These are phyloP conservation scores for Sporisorium scitamineum DNA, from an alignment of 1,284 basidiomycete species.

Conservation along the genomic window DNA sequence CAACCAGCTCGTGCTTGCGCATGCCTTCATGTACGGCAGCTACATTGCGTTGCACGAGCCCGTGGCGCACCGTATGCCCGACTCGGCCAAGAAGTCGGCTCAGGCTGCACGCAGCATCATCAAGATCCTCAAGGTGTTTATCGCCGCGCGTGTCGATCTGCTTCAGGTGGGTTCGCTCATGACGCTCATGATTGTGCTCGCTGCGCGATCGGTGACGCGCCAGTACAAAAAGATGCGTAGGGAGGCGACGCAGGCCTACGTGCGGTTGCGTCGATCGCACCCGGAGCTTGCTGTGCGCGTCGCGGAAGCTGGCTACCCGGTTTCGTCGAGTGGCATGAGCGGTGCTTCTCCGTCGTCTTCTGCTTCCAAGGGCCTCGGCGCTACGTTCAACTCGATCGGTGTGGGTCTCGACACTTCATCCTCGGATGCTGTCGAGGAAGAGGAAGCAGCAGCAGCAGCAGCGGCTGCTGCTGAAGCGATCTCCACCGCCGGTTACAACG, in stretches of 20 bases:
- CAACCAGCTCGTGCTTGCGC: conserved; percentile 44
- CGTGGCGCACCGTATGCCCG: conserved; percentile 35
- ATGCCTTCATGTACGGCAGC: conserved; percentile 43
- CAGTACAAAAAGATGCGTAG: conserved; percentile 44
- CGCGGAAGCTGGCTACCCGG: conserved; percentile 23
- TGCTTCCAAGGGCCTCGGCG: conserved; percentile 13
- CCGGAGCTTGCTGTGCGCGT: conserved; percentile 26
- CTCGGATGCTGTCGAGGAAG: conserved; percentile 29
- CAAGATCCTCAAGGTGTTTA: conserved; percentile 51
- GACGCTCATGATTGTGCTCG: conserved; percentile 49
- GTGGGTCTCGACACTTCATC: conserved; percentile 34
- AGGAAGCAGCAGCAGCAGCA: too few species aligned
- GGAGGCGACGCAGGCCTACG: conserved; percentile 37
- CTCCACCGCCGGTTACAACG: conserved; percentile 22
- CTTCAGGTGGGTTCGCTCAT: conserved; percentile 38
- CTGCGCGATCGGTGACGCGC: conserved; percentile 33
- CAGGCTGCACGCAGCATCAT: conserved; percentile 46
- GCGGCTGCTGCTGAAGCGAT: conserved; percentile 23
- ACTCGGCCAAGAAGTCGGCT: conserved; percentile 43
- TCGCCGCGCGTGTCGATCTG: conserved; percentile 41
- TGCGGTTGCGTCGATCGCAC: conserved; percentile 19
- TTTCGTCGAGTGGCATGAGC: conserved; percentile 5
- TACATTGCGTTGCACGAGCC: conserved; percentile 55
- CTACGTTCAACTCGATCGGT: conserved; percentile 28
- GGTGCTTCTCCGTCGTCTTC: conserved; percentile 11